Evolutionary conservation across 2,329 filamentous ascomycete genomes (phyloP), one percentile per base, ranked within the genome.

Genomic region (Talaromyces sp.): DNA sequence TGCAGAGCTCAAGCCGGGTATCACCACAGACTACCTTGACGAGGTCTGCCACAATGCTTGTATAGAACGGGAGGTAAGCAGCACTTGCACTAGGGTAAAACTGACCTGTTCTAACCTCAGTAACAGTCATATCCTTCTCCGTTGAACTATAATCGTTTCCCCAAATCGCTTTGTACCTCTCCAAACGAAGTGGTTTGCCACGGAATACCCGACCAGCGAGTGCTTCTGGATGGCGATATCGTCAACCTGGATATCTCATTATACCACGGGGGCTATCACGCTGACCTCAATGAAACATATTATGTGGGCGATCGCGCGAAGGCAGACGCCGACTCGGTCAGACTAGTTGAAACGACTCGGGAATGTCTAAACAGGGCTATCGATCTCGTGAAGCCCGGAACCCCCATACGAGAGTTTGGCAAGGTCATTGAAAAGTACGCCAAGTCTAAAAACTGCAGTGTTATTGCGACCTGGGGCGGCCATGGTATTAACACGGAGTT

Each of bases 171-270:
- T 65, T 97, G 93, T 78, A 96, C 92, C 5, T 96, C 92, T 5
- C 79, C 89, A 28, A 97, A 97, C 80, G 93, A 97, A 77, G 89
- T 96, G 66, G 96, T 97, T 73, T 97, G 93, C 81, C 93, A 97
- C 81, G 93, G 93, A 42, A 97, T 97, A 65, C 93, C 93, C 9
- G 93, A 97, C 72, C 86, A 94, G 73, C 86, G 92, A 62, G 80
- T 89, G 6, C 83, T 97, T 3, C 77, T 91, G 60, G 92, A 97
- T 68, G 93, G 93, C 64, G 93, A 97, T 73, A 96, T 97, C 65
- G 80, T 97, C 69, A 97, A 97, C 77, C 90, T 97, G 65, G 93
- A 97, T 69, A 89, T 97, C 2, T 92, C 91, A 0, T 80, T 97
- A 33, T 97, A 93, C 76, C 91, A 96, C 73, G 89, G 87, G 58